These are phyloP conservation scores for Dipteronia sinensis DNA, from an alignment of 345 rosid species.

Conservation along the genomic window DNA sequence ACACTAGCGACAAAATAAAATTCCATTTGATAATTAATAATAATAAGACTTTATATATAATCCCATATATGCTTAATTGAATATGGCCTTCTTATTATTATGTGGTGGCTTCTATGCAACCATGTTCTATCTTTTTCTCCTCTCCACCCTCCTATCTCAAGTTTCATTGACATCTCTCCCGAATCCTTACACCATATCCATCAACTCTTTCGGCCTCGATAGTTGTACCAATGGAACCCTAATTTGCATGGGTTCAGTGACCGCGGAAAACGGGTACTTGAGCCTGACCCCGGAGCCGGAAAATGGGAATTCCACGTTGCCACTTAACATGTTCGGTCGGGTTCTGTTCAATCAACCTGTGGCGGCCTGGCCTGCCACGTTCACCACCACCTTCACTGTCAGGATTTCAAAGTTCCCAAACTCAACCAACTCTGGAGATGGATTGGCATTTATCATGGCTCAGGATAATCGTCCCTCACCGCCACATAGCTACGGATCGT, in stretches of 20 bases:
- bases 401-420: constrained; percentile 30
- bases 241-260: constrained; percentile 37
- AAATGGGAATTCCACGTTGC: constrained; percentile 15
- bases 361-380: constrained; percentile 37
- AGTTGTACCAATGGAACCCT: constrained; percentile 28
- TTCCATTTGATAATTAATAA: not conserved
- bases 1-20: not conserved
- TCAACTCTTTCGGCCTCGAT: constrained; percentile 23
- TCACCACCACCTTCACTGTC: constrained; percentile 40
- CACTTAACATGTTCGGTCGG: constrained; percentile 24
- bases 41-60: not conserved
- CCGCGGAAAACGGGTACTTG: constrained; percentile 24
- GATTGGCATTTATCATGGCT: constrained; percentile 38
- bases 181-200: constrained; percentile 15
- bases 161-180: constrained; percentile 14
- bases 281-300: constrained; percentile 30
- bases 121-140: constrained; percentile 24
- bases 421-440: constrained; percentile 28
- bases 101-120: not conserved
- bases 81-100: not conserved
- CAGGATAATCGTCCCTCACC: constrained; percentile 32
- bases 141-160: constrained; percentile 18
- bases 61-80: not conserved
- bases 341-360: constrained; percentile 33
- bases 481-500: constrained; percentile 30